Conservation (phyloP, 2,329 filamentous ascomycete species). For the Ophiostoma populinum region DNA sequence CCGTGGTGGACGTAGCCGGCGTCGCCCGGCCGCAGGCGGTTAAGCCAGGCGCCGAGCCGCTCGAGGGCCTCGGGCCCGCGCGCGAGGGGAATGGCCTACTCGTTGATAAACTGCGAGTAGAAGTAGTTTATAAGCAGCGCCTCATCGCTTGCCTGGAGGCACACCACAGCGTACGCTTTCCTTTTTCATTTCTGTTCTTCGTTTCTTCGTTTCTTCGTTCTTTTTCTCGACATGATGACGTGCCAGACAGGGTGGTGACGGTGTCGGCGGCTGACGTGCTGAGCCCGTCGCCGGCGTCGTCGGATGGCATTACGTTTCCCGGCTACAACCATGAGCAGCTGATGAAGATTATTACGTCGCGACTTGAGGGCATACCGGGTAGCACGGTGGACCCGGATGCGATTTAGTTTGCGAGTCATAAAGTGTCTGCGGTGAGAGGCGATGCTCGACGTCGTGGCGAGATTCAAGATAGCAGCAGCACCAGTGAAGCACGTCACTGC, state of each 20-base stretch:
- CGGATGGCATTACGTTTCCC: constrained; percentile 93
- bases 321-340: constrained; percentile 95
- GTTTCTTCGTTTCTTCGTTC: too few species aligned
- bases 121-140: constrained; percentile 92
- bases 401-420: constrained; percentile 87
- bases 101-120: constrained; percentile 96
- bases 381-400: constrained; percentile 86
- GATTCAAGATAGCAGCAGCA: too few species aligned
- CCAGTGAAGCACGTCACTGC: too few species aligned
- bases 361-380: constrained; percentile 71
- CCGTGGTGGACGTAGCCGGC: constrained; percentile 35
- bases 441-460: constrained; percentile 86
- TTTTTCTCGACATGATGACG: too few species aligned
- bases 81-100: constrained; percentile 82
- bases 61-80: constrained; percentile 75
- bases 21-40: constrained; percentile 40
- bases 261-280: too few species aligned
- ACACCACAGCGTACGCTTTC: too few species aligned
- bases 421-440: constrained; percentile 90
- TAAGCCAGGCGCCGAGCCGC: constrained; percentile 75
- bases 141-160: constrained; percentile 60
- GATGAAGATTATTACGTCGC: constrained; percentile 94
- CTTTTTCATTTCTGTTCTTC: too few species aligned
- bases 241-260: too few species aligned
- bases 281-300: too few species aligned